phyloP scores from a whole-genome alignment of 495 filamentous ascomycete genomes.

The Bombardia bombarda region DNA sequence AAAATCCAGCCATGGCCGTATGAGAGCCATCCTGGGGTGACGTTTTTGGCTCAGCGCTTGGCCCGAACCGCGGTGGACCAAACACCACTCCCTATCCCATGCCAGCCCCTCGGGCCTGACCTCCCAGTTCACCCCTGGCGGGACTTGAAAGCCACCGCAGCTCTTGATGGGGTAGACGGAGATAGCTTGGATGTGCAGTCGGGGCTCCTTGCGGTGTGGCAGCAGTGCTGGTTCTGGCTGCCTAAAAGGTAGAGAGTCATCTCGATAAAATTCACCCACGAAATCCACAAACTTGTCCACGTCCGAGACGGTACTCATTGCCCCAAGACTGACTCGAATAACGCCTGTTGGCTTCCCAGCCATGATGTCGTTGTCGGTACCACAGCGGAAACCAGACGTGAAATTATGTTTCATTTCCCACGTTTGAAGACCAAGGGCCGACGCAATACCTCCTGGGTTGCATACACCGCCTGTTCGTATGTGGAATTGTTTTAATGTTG shows the following conservation, averaged over 20 bases:
- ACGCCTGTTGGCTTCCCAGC: constrained; percentile 79
- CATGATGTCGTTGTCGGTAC: constrained; percentile 71
- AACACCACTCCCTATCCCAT: constrained; percentile 93
- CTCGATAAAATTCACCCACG: constrained; percentile 69
- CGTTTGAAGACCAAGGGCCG: constrained; percentile 56
- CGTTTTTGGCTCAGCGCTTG: constrained; percentile 74
- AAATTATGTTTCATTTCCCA: constrained; percentile 79
- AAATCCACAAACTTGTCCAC: constrained; percentile 63
- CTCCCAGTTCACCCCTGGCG: constrained; percentile 58
- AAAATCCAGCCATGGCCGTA: constrained; percentile 64
- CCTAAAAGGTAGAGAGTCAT: constrained; percentile 24
- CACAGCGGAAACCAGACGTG: constrained; percentile 70
- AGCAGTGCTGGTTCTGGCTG: background rate
- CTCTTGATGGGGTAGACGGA: constrained; percentile 81
- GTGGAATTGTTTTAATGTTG: constrained; percentile 69
- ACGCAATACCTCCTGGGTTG: constrained; percentile 80
- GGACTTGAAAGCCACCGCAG: constrained; percentile 71
- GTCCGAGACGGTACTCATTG: constrained; percentile 78
- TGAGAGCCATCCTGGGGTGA: constrained; percentile 74
- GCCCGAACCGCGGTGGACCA: constrained; percentile 75
- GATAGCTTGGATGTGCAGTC: constrained; percentile 49
- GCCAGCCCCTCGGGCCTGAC: constrained; percentile 68
- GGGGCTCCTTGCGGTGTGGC: constrained; percentile 4
- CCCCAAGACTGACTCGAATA: constrained; percentile 76
- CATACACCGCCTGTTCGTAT: constrained; percentile 80